phyloP scores from a whole-genome alignment of 2,329 filamentous ascomycete genomes.

The Neofusicoccum sp. region DNA sequence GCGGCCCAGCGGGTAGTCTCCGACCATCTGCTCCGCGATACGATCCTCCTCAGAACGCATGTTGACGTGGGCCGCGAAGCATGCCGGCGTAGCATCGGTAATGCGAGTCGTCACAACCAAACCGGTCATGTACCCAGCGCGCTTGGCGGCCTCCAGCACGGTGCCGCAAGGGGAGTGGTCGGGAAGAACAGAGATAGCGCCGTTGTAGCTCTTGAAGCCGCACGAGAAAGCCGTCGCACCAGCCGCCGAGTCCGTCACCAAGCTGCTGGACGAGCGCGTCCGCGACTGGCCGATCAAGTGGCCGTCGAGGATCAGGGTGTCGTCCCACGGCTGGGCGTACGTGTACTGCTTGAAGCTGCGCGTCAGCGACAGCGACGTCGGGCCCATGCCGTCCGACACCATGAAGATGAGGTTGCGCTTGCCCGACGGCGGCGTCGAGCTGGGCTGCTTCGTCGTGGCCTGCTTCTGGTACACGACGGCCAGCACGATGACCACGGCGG shows the following conservation, averaged over 20 bases:
- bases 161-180: conserved; percentile 88
- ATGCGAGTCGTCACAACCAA: conserved; percentile 93
- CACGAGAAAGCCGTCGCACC: conserved; percentile 96
- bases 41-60: conserved; percentile 79
- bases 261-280: conserved; percentile 78
- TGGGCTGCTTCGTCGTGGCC: conserved; percentile 40
- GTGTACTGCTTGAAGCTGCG: conserved; percentile 82
- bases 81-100: conserved; percentile 94
- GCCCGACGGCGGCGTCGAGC: conserved; percentile 47
- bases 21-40: conserved; percentile 90
- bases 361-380: conserved; percentile 84
- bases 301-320: conserved; percentile 79
- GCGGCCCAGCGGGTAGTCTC: conserved; percentile 81
- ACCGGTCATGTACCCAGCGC: conserved; percentile 87
- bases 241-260: conserved; percentile 96
- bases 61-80: conserved; percentile 88
- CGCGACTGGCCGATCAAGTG: conserved; percentile 90
- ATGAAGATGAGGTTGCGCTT: conserved; percentile 98
- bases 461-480: conserved; percentile 78
- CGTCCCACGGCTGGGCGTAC: conserved; percentile 70
- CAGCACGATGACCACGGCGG: conserved; percentile 74
- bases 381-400: conserved; percentile 99
- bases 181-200: conserved; percentile 87
- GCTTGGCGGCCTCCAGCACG: conserved; percentile 89
- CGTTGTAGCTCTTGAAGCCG: conserved; percentile 92